phyloP scores from a whole-genome alignment of 1,284 basidiomycete genomes.

The Leccinum pallidistipes region DNA sequence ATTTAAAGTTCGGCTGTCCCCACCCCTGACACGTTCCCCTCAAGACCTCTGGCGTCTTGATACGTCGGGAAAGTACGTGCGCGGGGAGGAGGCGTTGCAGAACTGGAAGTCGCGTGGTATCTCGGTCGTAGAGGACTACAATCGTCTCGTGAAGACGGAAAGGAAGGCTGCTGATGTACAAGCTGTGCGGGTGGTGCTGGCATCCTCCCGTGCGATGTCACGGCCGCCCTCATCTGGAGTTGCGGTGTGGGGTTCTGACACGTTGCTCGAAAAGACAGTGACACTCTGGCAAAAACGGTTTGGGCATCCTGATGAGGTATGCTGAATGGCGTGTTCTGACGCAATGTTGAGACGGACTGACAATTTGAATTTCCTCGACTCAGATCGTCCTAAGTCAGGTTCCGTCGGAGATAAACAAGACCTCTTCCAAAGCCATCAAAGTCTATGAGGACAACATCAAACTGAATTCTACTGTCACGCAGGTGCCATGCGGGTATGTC shows the following conservation, averaged over 20 bases:
- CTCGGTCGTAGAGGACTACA: constrained; percentile 85
- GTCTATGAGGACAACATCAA: constrained; percentile 56
- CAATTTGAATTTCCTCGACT: constrained; percentile 5
- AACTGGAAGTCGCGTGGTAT: constrained; percentile 88
- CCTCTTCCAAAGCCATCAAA: constrained; percentile 23
- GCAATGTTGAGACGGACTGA: neutral
- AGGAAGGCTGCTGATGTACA: constrained; percentile 85
- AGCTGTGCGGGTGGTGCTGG: constrained; percentile 78
- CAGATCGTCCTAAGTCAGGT: constrained; percentile 80
- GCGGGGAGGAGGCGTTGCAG: constrained; percentile 84
- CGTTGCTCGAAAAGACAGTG: constrained; percentile 64
- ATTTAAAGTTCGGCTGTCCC: constrained; percentile 79
- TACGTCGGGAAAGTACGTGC: constrained; percentile 91
- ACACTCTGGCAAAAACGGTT: constrained; percentile 82
- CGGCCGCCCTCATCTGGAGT: constrained; percentile 52
- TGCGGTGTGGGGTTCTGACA: constrained; percentile 62
- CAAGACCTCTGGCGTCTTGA: constrained; percentile 94
- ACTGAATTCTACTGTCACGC: constrained; percentile 68
- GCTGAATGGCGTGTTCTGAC: constrained; percentile 18
- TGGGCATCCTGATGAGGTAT: constrained; percentile 73
- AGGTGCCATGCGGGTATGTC: constrained; percentile 69
- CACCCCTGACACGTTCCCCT: constrained; percentile 83
- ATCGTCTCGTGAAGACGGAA: constrained; percentile 67
- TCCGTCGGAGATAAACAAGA: constrained; percentile 49
- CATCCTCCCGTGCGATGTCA: constrained; percentile 45